Percentiles rank a stretch among this genome's conserved stretches.
Conservation (phyloP, 2,329 filamentous ascomycete genomes). For the Fusarium anthophilum region DNA sequence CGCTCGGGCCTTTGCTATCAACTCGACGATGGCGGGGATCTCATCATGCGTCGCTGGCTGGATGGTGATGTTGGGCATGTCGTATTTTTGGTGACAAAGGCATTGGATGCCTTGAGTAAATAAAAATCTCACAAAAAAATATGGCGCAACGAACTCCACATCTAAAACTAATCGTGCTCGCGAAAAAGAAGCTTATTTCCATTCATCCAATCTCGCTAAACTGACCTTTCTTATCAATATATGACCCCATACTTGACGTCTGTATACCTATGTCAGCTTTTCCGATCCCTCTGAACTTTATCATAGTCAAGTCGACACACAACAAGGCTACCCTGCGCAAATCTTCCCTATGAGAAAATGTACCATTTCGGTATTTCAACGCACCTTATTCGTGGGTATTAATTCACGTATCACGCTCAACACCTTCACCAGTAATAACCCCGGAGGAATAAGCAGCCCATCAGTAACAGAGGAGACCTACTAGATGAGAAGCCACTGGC, state of each 20-base stretch:
- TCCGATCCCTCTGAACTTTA: not conserved
- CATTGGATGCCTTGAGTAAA: not conserved
- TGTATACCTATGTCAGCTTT: not conserved
- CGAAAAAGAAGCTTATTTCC: not conserved
- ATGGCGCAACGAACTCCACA: not conserved
- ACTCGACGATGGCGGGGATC: conserved; percentile 35
- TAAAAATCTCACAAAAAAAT: not conserved
- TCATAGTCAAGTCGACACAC: not conserved
- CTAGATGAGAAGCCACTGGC: not conserved
- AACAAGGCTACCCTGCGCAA: too few relatives aligned
- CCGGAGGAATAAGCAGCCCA: not conserved
- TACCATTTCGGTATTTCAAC: too few relatives aligned
- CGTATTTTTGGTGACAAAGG: too few relatives aligned
- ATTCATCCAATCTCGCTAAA: not conserved
- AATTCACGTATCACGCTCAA: not conserved
- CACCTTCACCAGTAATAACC: not conserved
- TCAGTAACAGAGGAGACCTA: not conserved
- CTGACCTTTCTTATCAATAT: not conserved
- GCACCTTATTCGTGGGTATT: not conserved
- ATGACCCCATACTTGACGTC: not conserved
- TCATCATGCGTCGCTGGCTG: conserved; percentile 24
- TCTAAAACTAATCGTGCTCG: not conserved
- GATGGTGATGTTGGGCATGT: conserved; percentile 25
- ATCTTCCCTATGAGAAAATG: too few relatives aligned
- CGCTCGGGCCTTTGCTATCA: conserved; percentile 37